A percentile compares a stretch with the other conserved stretches of the same genome.
Evolutionary conservation across 352 stramenopile genomes (phyloP).

Genomic region (Globisporangium carolinianum): DNA sequence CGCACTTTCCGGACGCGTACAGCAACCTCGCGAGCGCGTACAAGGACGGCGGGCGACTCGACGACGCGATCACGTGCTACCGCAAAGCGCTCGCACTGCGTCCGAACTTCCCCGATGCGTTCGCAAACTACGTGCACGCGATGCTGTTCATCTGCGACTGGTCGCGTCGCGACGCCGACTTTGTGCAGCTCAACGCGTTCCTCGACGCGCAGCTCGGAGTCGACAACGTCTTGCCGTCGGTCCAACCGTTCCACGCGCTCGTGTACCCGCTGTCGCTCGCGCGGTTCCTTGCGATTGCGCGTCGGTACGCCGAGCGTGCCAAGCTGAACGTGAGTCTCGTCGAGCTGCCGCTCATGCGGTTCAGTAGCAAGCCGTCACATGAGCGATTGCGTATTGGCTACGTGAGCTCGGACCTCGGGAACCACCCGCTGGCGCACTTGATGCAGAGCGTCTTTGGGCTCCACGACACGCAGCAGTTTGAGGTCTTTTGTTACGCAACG

Average conservation of each 20-base stretch:
- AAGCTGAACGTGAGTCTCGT: conserved; percentile 86
- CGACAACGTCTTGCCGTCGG: conserved; percentile 53
- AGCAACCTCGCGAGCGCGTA: conserved; percentile 90
- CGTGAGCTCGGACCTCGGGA: conserved; percentile 88
- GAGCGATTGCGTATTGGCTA: conserved; percentile 85
- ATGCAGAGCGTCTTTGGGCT: conserved; percentile 90
- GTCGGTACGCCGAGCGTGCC: conserved; percentile 72
- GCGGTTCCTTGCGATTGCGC: conserved; percentile 68
- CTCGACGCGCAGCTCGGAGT: conserved; percentile 16
- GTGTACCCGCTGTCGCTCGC: conserved; percentile 86
- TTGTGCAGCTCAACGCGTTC: conserved; percentile 38
- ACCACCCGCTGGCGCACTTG: conserved; percentile 89
- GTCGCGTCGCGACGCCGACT: conserved; percentile 71
- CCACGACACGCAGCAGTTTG: conserved; percentile 81
- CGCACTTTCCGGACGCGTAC: conserved; percentile 87
- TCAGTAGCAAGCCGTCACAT: conserved; percentile 52
- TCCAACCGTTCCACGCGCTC: conserved; percentile 92
- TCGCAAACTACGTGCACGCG: conserved; percentile 90
- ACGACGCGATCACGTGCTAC: conserved; percentile 92
- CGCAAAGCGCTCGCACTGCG: conserved; percentile 87
- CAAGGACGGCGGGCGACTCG: conserved; percentile 84
- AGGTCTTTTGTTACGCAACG: conserved; percentile 89
- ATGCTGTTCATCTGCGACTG: conserved; percentile 93
- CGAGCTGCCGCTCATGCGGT: conserved; percentile 66
- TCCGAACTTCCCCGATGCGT: conserved; percentile 89